Base-by-base conservation (phyloP, 1,284 basidiomycete genomes). In the Moniliophthora roreri region DNA sequence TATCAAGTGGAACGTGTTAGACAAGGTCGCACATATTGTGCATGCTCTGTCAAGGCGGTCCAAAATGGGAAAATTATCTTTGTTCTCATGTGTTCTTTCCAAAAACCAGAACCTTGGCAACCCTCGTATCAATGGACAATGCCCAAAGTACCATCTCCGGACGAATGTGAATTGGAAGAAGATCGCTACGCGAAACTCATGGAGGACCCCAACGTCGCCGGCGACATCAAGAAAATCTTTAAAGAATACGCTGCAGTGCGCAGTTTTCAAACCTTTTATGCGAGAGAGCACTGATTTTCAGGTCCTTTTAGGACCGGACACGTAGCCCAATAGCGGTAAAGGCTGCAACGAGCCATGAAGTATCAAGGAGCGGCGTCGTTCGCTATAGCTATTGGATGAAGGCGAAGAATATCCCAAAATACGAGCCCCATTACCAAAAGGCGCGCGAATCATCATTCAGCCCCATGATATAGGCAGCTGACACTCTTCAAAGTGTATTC, bases 1-100 rank as follows among this genome's bases (percentile, higher is more conserved):
- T 97, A 95, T 68, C 80, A 81, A 56, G 90, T 96, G 48, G 91
- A 95, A 60, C 78, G 85, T n/a, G 70, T 95, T n/a, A 85, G 93
- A 16, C 82, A 93, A 58, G 90, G 90, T 28, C 78, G 80, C 28
- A 85, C 86, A 16, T 93, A 91, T 65, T 72, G 77, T 38, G 88
- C 91, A 18, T 85, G 84, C 50, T 76, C 85, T 3, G 91, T 95
- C 56, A 84, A 84, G 64, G 78, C 78, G 28, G 62, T 76, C 32
- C 95, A 98, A 67, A 81, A 82, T 47, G 91, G 90, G 36, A 76
- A 76, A 44, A 79, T 81, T 40, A 82, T 97, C 58, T 97, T 96
- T 69, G 80, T 90, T 52, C 78, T 96, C 67, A 73, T 91, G 56
- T 93, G 90, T 64, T 95, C 92, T 1, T 97, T 94, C 75, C 87